These are phyloP conservation scores for Polymyxa betae DNA, from an alignment of 208 protist genomes.

Conservation along the genomic window DNA sequence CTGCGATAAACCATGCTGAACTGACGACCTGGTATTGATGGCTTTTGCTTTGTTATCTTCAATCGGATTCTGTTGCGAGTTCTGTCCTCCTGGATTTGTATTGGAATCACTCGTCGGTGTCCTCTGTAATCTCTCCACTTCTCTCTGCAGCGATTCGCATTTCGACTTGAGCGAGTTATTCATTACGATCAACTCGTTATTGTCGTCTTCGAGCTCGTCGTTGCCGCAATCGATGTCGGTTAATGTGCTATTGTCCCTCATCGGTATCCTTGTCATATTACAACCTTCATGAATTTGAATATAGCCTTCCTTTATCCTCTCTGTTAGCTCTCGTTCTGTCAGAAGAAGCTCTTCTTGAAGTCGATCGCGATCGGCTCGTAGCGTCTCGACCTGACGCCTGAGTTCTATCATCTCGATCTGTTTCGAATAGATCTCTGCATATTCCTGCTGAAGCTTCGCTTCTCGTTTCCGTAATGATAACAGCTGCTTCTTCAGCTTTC, in stretches of 20 bases:
- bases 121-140: not conserved
- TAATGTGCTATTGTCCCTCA: not conserved
- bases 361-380: not conserved
- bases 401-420: not conserved
- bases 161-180: not conserved
- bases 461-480: no score
- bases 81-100: not conserved
- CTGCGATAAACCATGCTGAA: not conserved
- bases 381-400: not conserved
- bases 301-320: not conserved
- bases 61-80: not conserved
- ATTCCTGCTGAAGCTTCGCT: no score
- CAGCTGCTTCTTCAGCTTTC: no score
- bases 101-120: not conserved
- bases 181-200: not conserved
- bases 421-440: no score
- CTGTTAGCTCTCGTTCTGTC: not conserved
- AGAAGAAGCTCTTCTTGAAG: not conserved
- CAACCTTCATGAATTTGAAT: not conserved
- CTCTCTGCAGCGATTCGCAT: slow-evolving; percentile 20
- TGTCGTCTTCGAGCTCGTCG: slow-evolving; percentile 1
- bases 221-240: not conserved
- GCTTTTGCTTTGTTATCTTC: not conserved
- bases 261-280: not conserved
- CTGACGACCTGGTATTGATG: not conserved